Evolutionary conservation across 2,329 filamentous ascomycete genomes (phyloP).

Genomic region (Escovopsis sp.): DNA sequence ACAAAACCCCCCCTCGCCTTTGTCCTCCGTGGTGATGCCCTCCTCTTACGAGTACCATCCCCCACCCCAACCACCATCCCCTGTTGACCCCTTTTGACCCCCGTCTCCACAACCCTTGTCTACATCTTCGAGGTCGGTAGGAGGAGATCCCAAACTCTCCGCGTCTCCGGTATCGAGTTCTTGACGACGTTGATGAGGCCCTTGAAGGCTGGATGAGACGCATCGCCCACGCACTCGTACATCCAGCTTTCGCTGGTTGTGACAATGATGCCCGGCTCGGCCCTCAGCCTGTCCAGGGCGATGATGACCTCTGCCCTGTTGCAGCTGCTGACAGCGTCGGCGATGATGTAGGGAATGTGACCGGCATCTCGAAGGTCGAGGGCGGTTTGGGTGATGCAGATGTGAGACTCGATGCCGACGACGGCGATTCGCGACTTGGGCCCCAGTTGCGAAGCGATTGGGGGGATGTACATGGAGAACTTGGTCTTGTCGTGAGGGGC

Average conservation of each 20-base stretch:
- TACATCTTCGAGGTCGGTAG: constrained; percentile 42
- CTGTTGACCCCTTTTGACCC: too few species aligned
- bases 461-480: constrained; percentile 76
- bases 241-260: constrained; percentile 82
- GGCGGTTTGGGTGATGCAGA: constrained; percentile 87
- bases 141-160: constrained; percentile 49
- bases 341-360: constrained; percentile 72
- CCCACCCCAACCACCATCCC: too few species aligned
- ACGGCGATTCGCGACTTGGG: constrained; percentile 50
- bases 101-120: background rate
- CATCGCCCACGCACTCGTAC: constrained; percentile 82
- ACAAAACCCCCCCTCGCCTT: too few species aligned
- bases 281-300: constrained; percentile 60
- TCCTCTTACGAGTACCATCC: too few species aligned
- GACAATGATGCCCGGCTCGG: constrained; percentile 55
- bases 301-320: constrained; percentile 69
- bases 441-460: constrained; percentile 32
- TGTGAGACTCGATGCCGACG: constrained; percentile 85
- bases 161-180: constrained; percentile 57
- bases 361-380: constrained; percentile 64
- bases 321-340: constrained; percentile 80
- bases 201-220: constrained; percentile 57
- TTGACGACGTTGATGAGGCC: constrained; percentile 64
- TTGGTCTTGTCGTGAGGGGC: constrained; percentile 64
- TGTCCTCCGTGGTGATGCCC: too few species aligned